These are phyloP conservation scores for Colletotrichum cuscutae DNA, from an alignment of 2,329 filamentous ascomycete genomes.

Conservation along the genomic window DNA sequence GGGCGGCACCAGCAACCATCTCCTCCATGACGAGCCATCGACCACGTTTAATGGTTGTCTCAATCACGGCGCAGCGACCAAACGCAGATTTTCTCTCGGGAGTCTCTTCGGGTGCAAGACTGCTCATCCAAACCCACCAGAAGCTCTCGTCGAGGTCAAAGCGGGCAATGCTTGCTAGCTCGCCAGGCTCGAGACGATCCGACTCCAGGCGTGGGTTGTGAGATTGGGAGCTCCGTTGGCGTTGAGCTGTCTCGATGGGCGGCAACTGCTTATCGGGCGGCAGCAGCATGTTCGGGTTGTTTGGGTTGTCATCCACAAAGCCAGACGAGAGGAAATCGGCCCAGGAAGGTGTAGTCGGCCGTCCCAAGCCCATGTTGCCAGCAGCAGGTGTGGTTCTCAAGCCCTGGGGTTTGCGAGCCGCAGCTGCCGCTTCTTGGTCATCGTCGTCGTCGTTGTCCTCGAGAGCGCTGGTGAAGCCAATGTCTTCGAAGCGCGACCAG, in stretches of 20 bases:
- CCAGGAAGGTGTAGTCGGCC: constrained; percentile 97
- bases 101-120: constrained; percentile 90
- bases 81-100: constrained; percentile 89
- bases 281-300: constrained; percentile 76
- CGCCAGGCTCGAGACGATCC: constrained; percentile 84
- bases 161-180: constrained; percentile 89
- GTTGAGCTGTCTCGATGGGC: constrained; percentile 76
- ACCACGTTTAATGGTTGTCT: constrained; percentile 83
- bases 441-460: constrained; percentile 78
- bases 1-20: constrained; percentile 91
- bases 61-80: constrained; percentile 90
- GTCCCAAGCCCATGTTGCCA: constrained; percentile 72
- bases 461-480: constrained; percentile 84
- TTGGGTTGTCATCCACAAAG: constrained; percentile 82
- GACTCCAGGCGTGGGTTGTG: constrained; percentile 78
- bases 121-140: constrained; percentile 99
- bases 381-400: constrained; percentile 76
- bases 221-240: constrained; percentile 88
- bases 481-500: constrained; percentile 96
- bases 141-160: constrained; percentile 94
- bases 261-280: constrained; percentile 92
- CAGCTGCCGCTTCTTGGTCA: constrained; percentile 59
- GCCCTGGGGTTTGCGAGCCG: constrained; percentile 55
- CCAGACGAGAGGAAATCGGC: constrained; percentile 96
- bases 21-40: constrained; percentile 97